Evolutionary conservation across 805 yeast genomes (phyloP).

Genomic region (Cyberlindnera mycetangii): DNA sequence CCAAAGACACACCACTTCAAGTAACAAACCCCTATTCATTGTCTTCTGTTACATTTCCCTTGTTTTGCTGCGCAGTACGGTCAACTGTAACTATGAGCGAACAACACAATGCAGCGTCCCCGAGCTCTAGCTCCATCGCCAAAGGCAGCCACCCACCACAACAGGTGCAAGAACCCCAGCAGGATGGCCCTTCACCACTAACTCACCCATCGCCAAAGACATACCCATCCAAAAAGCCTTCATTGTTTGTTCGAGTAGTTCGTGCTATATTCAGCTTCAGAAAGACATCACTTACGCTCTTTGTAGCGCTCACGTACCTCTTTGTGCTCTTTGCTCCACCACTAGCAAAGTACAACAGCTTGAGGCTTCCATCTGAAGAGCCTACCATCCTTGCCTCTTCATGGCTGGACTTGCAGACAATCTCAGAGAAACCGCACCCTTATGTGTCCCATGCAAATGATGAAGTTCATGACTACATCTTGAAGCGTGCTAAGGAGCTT

Average conservation of each 20-base stretch:
- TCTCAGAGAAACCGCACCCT: conserved; percentile 70
- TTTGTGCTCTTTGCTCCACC: conserved; percentile 38
- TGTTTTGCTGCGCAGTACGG: too few species aligned
- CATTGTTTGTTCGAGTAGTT: conserved; percentile 25
- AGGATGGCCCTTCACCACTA: too few species aligned
- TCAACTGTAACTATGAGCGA: conserved; percentile 1
- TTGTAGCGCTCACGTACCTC: conserved; percentile 48
- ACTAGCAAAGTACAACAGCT: conserved; percentile 39
- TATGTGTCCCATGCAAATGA: conserved; percentile 77
- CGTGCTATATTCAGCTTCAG: conserved; percentile 65
- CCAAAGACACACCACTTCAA: background rate
- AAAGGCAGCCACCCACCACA: conserved; percentile 13
- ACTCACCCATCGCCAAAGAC: background rate
- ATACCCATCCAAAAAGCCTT: conserved; percentile 11
- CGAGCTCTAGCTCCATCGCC: conserved; percentile 12
- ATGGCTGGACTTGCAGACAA: conserved; percentile 72
- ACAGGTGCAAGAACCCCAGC: background rate
- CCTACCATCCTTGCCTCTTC: conserved; percentile 39
- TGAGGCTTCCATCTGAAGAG: conserved; percentile 41
- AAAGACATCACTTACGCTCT: conserved; percentile 62
- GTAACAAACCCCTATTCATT: background rate
- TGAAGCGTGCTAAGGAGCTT: conserved; percentile 38
- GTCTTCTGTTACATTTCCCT: background rate
- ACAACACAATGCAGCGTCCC: background rate
- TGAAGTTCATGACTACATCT: conserved; percentile 65